phyloP scores from a whole-genome alignment of 495 filamentous ascomycete genomes.

The Hypoxylon crocopeplum region DNA sequence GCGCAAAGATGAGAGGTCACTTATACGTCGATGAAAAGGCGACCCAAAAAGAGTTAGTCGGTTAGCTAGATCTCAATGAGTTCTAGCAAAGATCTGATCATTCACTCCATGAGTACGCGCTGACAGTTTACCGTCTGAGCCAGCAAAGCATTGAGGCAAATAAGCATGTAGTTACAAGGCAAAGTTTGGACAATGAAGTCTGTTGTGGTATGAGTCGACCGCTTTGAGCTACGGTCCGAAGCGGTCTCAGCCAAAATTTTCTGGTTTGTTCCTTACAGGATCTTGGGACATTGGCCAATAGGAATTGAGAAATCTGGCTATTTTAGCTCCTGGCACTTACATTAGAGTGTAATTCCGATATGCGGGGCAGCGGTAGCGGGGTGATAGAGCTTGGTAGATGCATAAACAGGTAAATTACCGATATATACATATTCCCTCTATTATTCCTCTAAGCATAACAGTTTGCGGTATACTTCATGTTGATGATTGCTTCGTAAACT shows the following conservation, averaged over 20 bases:
- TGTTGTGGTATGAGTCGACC: constrained; percentile 26
- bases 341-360: constrained; percentile 23
- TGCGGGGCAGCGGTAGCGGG: constrained; percentile 28
- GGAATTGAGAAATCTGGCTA: not conserved
- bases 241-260: constrained; percentile 20
- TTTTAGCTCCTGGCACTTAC: not conserved
- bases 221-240: constrained; percentile 34
- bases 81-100: constrained; percentile 4
- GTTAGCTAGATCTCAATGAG: constrained; percentile 2
- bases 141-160: constrained; percentile 7
- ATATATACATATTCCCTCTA: too few relatives aligned
- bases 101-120: constrained; percentile 8
- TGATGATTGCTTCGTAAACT: too few relatives aligned
- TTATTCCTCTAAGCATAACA: too few relatives aligned
- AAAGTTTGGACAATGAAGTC: constrained; percentile 25
- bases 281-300: constrained; percentile 32
- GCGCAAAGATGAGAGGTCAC: not conserved
- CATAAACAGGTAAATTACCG: too few relatives aligned
- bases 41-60: not conserved
- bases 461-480: too few relatives aligned
- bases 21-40: constrained; percentile 4
- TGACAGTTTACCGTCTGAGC: not conserved
- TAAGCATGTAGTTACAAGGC: not conserved
- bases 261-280: constrained; percentile 19
- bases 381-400: constrained; percentile 19